A percentile compares a stretch with the other conserved stretches of the same genome.
Evolutionary conservation across 1,284 basidiomycete genomes (phyloP).

Genomic region (Sanghuangporus sanghuang): DNA sequence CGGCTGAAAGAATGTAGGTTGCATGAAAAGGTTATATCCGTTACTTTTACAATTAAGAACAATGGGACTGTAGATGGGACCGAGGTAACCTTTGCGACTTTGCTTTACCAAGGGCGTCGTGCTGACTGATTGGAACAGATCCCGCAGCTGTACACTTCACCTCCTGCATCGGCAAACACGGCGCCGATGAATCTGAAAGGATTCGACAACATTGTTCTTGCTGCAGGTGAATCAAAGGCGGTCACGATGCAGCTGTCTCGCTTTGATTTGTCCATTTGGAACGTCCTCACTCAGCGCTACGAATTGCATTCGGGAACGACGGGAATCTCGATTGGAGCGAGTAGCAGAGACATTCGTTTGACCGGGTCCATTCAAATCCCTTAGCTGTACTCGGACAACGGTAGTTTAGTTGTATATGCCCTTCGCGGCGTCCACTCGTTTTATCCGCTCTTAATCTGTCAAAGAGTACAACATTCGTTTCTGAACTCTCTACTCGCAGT

Average conservation of each 20-base stretch:
- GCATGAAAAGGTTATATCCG: conserved; percentile 28
- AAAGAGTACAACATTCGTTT: background rate
- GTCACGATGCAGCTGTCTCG: conserved; percentile 57
- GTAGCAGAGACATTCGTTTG: conserved; percentile 45
- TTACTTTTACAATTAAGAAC: conserved; percentile 32
- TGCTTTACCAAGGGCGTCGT: background rate
- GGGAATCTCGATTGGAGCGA: conserved; percentile 44
- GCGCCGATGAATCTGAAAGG: conserved; percentile 62
- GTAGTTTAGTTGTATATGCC: background rate
- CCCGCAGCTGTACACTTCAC: conserved; percentile 63
- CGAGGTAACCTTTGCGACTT: conserved; percentile 23
- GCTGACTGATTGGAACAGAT: conserved; percentile 30
- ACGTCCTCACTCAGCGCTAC: conserved; percentile 46
- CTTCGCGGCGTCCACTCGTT: background rate
- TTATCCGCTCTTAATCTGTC: background rate
- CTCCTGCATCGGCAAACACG: conserved; percentile 48
- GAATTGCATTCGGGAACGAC: conserved; percentile 38
- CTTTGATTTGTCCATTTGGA: conserved; percentile 61
- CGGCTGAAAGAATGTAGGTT: conserved; percentile 22
- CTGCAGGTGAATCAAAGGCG: conserved; percentile 39
- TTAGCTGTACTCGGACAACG: background rate
- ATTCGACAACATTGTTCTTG: conserved; percentile 53
- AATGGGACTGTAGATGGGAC: conserved; percentile 30
- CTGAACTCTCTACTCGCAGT: background rate
- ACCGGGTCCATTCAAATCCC: conserved; percentile 19